Conservation (phyloP, 1,284 basidiomycete species). For the Ganoderma lucidum region DNA sequence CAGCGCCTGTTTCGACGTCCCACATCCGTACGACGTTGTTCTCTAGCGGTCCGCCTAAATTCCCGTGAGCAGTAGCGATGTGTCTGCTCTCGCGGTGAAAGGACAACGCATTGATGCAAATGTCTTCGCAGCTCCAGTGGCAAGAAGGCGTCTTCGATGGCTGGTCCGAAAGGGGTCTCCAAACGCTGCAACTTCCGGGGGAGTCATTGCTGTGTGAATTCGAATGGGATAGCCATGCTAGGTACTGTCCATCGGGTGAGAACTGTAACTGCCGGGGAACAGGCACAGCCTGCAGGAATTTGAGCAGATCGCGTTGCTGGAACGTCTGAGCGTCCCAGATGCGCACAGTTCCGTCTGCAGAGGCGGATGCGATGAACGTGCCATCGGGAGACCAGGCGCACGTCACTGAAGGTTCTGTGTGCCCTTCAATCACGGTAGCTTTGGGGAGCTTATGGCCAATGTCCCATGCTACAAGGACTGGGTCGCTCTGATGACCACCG, state of each 20-base stretch:
- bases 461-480: neutral
- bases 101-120: neutral
- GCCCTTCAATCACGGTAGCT: neutral
- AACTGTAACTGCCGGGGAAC: neutral
- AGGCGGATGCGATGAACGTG: neutral
- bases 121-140: neutral
- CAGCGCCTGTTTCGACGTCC: neutral
- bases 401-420: neutral
- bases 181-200: neutral
- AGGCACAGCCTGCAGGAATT: neutral
- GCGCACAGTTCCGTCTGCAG: neutral
- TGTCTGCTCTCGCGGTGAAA: neutral
- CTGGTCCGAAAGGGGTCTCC: neutral
- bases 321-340: neutral
- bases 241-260: neutral
- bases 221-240: neutral
- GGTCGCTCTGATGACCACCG: neutral
- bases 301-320: neutral
- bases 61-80: neutral
- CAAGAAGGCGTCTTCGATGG: neutral
- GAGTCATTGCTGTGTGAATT: neutral
- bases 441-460: neutral
- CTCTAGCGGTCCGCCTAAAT: neutral
- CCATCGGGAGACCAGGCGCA: conserved; percentile 1
- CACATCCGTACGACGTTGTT: neutral